Evolutionary conservation across 1,139 yeast species (phyloP), one percentile per base, ranked within the genome.

Genomic region (Debaryomyces sp.): DNA sequence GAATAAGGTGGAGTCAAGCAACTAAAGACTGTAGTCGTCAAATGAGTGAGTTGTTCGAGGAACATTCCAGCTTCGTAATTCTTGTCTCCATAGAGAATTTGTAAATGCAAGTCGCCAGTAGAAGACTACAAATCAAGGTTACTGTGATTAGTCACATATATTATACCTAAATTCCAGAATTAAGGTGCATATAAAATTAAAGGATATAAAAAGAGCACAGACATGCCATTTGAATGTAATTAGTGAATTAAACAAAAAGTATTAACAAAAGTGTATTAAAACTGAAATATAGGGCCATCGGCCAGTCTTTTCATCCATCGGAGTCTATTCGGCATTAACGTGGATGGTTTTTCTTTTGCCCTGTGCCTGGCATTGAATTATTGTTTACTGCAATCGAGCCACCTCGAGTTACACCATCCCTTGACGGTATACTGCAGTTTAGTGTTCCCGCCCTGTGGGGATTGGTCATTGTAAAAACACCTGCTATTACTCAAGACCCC

Each of bases 371-470:
- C 17, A 32, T 15, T 7, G 8, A 12, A 29, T n/a, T 27, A 40
- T 5, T 29, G 6, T 29, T 12, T 12, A 32, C 41, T 27, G 41
- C 33, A 33, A 30, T 51, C 52, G 7, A 67, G 45, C 84, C 84
- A 80, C 50, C 82, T 62, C 50, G 71, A 61, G 54, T 78, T 75
- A 51, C 75, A 68, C 85, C 85, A 80, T 5, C 84, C 84, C 54
- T 74, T 78, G 13, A 76, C 75, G 7, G 84, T 80, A 55, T 71
- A 81, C 54, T 81, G 85, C 34, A 71, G 60, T 41, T 58, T 63
- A 7, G 77, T 66, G 12, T 70, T 59, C 5, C 79, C 78, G 13
- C 75, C 65, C 42, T 65, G 70, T 5, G 80, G 79, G 21, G 75
- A 68, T 38, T 56, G 45, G 6, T 76, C 73, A 53, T 75, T 73